Percentiles rank a stretch among this genome's conserved stretches.
Evolutionary conservation across 1,284 basidiomycete genomes (phyloP).

Genomic region (Malassezia brasiliensis): DNA sequence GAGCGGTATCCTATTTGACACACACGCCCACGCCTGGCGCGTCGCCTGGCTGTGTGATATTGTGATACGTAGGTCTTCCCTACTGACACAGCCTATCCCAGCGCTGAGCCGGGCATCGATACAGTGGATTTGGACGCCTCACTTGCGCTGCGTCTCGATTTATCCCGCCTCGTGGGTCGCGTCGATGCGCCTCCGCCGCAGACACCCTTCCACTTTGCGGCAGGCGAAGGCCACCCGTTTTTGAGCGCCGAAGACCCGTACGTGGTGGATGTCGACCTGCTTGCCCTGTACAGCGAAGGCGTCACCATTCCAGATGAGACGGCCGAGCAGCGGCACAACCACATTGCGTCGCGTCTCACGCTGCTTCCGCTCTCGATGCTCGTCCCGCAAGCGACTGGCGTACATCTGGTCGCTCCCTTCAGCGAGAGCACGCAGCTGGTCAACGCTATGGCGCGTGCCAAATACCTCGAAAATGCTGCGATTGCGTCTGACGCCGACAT

Average conservation of each 20-base stretch:
- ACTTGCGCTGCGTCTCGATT: slow-evolving; percentile 3
- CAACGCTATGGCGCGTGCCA: not conserved
- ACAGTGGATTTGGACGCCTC: not conserved
- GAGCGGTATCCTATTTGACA: slow-evolving; percentile 5
- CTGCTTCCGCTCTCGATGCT: slow-evolving; percentile 11
- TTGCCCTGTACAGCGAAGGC: not conserved
- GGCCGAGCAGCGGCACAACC: slow-evolving; percentile 6
- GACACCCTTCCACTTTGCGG: slow-evolving; percentile 6
- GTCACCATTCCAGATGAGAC: slow-evolving; percentile 15
- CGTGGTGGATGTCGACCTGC: slow-evolving; percentile 13
- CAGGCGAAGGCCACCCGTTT: not conserved
- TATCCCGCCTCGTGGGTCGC: not conserved
- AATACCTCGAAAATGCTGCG: slow-evolving; percentile 10
- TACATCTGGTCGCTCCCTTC: slow-evolving; percentile 2
- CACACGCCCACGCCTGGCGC: slow-evolving; percentile 2
- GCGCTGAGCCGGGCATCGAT: not conserved
- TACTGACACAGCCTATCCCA: not conserved
- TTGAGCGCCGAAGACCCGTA: slow-evolving; percentile 3
- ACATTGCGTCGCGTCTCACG: slow-evolving; percentile 4
- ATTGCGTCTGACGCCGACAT: slow-evolving; percentile 13
- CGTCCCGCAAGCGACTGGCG: not conserved
- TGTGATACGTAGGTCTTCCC: not conserved
- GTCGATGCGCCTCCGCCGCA: slow-evolving; percentile 7
- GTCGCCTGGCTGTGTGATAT: slow-evolving; percentile 7
- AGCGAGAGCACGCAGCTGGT: not conserved